These are phyloP conservation scores for Pseudevernia furfuracea DNA, from an alignment of 495 filamentous ascomycete species.

Conservation along the genomic window DNA sequence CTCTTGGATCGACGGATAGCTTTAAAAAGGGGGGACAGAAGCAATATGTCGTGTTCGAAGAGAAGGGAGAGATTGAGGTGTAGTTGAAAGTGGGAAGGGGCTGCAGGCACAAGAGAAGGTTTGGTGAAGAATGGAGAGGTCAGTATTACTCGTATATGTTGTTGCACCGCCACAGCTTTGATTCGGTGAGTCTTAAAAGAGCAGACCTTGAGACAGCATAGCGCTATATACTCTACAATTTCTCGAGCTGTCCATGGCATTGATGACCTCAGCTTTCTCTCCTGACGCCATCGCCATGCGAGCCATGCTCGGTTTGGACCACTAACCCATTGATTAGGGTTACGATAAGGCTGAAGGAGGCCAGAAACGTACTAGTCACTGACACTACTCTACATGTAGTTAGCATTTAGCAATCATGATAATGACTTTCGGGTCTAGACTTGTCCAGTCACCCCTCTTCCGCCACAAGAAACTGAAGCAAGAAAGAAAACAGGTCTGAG, in stretches of 20 bases:
- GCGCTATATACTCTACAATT: background rate
- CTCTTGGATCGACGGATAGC: slow-evolving; percentile 13
- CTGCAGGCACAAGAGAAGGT: background rate
- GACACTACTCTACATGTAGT: too few species aligned
- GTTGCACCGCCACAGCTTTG: background rate
- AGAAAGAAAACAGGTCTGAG: too few species aligned
- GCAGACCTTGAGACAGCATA: background rate
- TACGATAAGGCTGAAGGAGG: background rate
- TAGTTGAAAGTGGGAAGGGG: background rate
- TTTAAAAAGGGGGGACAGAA: slow-evolving; percentile 15
- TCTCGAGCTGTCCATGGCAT: too few species aligned
- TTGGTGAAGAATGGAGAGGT: background rate
- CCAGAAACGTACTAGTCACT: background rate
- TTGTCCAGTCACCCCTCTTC: too few species aligned
- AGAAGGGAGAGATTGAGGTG: slow-evolving; percentile 15
- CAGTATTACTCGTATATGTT: background rate
- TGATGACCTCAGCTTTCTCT: background rate
- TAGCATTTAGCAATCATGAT: too few species aligned
- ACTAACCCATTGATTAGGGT: background rate
- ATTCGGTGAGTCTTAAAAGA: background rate
- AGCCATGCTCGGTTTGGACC: background rate
- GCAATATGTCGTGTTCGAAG: slow-evolving; percentile 10
- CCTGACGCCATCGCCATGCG: background rate
- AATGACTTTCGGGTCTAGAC: background rate
- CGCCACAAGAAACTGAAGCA: too few species aligned